phyloP scores from a whole-genome alignment of 176 grass and related monocot genomes.

The Chrysopogon serrulatus region DNA sequence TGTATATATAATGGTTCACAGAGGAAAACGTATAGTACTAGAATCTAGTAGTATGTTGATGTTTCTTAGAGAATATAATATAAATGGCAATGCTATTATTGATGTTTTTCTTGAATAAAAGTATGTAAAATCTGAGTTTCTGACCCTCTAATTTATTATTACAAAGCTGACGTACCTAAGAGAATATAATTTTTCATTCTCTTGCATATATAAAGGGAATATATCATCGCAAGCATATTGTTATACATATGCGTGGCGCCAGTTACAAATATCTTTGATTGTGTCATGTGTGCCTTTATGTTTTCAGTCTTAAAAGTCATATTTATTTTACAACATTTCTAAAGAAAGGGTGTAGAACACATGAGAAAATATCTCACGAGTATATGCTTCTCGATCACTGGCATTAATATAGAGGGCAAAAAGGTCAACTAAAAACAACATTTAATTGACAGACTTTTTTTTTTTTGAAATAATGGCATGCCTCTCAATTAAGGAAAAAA shows the following conservation, averaged over 20 bases:
- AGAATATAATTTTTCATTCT: neutral
- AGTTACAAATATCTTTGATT: neutral
- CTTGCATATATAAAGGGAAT: neutral
- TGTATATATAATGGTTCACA: neutral
- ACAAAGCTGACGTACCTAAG: neutral
- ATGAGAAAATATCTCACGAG: constrained; percentile 20
- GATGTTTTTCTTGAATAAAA: neutral
- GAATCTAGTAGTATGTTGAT: neutral
- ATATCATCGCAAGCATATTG: neutral
- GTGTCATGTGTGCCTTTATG: neutral
- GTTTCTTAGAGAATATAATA: neutral
- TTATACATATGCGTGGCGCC: neutral
- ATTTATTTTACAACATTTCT: neutral
- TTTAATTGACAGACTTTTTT: constrained; percentile 4
- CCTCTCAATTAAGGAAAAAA: too few species aligned
- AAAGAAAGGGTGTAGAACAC: neutral
- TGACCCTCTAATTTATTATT: neutral
- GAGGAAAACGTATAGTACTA: neutral
- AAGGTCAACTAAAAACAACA: constrained; percentile 21
- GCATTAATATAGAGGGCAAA: neutral
- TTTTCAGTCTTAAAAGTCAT: neutral
- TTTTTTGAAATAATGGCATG: too few species aligned
- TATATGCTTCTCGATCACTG: constrained; percentile 19
- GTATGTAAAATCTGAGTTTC: neutral
- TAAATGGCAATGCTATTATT: neutral